phyloP scores from a whole-genome alignment of 108 stramenopile species.

The Pinguiococcus pyrenoidosus region DNA sequence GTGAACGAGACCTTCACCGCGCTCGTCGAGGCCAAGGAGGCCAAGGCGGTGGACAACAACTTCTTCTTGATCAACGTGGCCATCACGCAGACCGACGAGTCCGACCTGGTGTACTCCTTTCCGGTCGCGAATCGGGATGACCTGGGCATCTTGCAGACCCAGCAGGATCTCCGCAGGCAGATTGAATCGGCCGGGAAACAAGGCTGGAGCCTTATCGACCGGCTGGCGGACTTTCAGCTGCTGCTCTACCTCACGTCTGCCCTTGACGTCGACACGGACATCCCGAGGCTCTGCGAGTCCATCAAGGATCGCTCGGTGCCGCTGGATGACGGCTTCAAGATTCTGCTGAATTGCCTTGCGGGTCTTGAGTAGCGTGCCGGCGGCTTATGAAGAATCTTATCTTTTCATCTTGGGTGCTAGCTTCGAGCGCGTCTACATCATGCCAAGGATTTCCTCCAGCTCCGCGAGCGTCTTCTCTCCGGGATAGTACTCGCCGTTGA shows the following conservation, averaged over 20 bases:
- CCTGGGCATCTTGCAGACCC: slow-evolving; percentile 19
- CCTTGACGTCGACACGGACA: slow-evolving; percentile 56
- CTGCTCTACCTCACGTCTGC: slow-evolving; percentile 67
- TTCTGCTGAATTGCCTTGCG: slow-evolving; percentile 67
- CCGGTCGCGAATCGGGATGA: slow-evolving; percentile 67
- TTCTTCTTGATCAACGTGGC: slow-evolving; percentile 87
- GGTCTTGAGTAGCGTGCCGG: slow-evolving; percentile 62
- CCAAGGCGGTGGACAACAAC: slow-evolving; percentile 76
- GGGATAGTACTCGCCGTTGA: slow-evolving; percentile 73
- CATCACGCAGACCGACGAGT: slow-evolving; percentile 73
- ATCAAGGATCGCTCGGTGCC: slow-evolving; percentile 57
- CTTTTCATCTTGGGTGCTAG: too few species aligned
- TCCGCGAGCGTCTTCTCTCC: slow-evolving; percentile 77
- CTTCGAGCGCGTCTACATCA: too few species aligned
- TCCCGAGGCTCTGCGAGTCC: slow-evolving; percentile 64
- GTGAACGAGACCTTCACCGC: slow-evolving; percentile 92
- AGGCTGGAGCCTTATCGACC: slow-evolving; percentile 78
- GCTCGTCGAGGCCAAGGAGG: slow-evolving; percentile 83
- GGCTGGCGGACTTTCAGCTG: slow-evolving; percentile 79
- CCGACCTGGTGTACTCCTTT: slow-evolving; percentile 62
- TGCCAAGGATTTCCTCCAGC: slow-evolving; percentile 34
- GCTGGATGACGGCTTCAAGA: slow-evolving; percentile 79
- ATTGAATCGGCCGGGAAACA: slow-evolving; percentile 60
- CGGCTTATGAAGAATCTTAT: too few species aligned
- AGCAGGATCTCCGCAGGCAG: slow-evolving; percentile 70